These are phyloP conservation scores for Cercospora sojina DNA, from an alignment of 2,329 filamentous ascomycete genomes.

Conservation along the genomic window DNA sequence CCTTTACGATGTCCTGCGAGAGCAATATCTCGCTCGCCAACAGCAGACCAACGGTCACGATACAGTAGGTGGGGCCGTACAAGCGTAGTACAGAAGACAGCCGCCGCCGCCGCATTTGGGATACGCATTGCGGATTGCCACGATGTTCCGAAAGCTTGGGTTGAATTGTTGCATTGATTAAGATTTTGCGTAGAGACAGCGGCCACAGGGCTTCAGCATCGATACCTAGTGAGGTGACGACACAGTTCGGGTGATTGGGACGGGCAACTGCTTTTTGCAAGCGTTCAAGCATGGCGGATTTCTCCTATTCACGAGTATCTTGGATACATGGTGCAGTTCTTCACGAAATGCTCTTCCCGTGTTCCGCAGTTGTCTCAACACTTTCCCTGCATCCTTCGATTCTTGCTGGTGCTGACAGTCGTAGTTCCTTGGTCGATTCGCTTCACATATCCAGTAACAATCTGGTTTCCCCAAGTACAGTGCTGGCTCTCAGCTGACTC, in stretches of 20 bases:
- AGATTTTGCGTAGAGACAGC: background rate
- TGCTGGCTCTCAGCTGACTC: background rate
- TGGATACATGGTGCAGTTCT: background rate
- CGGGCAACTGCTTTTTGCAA: background rate
- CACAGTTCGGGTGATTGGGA: background rate
- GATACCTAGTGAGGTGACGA: background rate
- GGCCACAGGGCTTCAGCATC: background rate
- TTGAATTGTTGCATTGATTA: background rate
- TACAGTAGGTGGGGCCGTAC: conserved; percentile 12
- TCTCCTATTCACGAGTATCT: background rate
- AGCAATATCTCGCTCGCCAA: conserved; percentile 51
- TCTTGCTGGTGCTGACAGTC: background rate
- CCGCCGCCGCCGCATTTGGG: background rate
- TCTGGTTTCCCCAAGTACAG: background rate
- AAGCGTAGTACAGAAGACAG: conserved; percentile 2
- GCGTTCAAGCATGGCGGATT: conserved; percentile 1
- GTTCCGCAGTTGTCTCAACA: background rate
- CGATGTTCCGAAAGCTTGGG: background rate
- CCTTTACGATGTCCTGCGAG: conserved; percentile 80
- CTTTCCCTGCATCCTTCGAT: background rate
- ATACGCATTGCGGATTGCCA: background rate
- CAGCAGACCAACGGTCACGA: conserved; percentile 4
- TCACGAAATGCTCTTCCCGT: background rate
- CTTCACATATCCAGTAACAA: background rate
- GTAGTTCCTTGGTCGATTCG: background rate